Evolutionary conservation across 1,139 yeast genomes (phyloP), one percentile per base, ranked within the genome.

Genomic region (Diutina mesorugosa): DNA sequence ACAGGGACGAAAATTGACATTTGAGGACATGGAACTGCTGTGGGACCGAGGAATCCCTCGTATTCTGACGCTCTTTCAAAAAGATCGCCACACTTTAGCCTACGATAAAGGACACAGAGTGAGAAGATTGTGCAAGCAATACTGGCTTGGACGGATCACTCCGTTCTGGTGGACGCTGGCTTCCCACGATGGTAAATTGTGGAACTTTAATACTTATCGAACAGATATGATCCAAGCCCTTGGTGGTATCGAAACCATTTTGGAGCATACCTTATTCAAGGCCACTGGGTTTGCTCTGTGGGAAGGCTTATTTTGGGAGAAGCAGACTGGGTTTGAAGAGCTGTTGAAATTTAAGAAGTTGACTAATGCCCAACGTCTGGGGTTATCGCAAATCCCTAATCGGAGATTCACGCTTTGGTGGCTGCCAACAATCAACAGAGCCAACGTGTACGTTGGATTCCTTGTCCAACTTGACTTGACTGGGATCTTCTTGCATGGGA

Each of bases 221-320:
- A 86, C 97, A 0, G 99, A 95, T 71, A 97, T 93, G 1, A 91
- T 95, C 51, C 98, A 93, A 69, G 97, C 98, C 0, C 76, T 95
- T 8, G 99, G 99, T 51, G 99, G 99, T 56, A 88, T 95, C 60
- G 98, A 93, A 65, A 90, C 99, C 0, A 93, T 95, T 66, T 71
- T 95, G 61, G 99, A 93, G 65, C 99, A 95, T 65, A 90, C 99
- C 0, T 71, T 95, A 56, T 95, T 93, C 74, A 89, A 89, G 67
- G 99, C 96, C 26, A 95, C 99, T 0, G 99, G 99, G 0, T 95
- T 95, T 67, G 96, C 88, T 64, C 88, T 95, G 9, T 95, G 99
- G 99, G 99, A 95, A 73, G 99, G 99, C 3, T 74, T 95, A 32
- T 95, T 95, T 69, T 95, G 99, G 99, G 99, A 95, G 66, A 90